Evolutionary conservation across 495 filamentous ascomycete species (phyloP).

Genomic region (Penicillium diatomitis): DNA sequence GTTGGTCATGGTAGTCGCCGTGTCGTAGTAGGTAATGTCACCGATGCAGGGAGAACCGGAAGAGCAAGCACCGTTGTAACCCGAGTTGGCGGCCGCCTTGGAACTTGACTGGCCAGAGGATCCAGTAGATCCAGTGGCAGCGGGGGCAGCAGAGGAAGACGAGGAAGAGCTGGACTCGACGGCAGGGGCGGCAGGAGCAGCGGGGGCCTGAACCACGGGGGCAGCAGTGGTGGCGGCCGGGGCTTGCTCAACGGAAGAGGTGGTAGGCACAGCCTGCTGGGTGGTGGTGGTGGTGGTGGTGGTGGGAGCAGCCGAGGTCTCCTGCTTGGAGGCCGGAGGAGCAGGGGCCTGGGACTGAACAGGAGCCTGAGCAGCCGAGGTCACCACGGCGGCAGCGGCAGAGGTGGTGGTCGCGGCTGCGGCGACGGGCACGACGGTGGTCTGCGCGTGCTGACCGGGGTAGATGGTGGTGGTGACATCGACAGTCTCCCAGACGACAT

Average conservation of each 20-base stretch:
- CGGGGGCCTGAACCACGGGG: slow-evolving; percentile 3
- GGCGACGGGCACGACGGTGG: slow-evolving; percentile 6
- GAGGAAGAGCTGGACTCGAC: background rate
- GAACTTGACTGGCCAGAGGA: slow-evolving; percentile 8
- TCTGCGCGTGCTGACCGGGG: slow-evolving; percentile 11
- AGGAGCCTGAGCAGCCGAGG: background rate
- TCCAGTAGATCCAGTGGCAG: slow-evolving; percentile 8
- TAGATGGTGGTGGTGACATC: slow-evolving; percentile 37
- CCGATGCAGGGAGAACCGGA: slow-evolving; percentile 28
- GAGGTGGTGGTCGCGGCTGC: slow-evolving; percentile 2
- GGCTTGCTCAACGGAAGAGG: slow-evolving; percentile 2
- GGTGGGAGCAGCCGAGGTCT: background rate
- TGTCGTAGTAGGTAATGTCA: slow-evolving; percentile 41
- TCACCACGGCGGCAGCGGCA: slow-evolving; percentile 1
- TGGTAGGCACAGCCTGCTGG: slow-evolving; percentile 1
- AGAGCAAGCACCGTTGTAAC: slow-evolving; percentile 28
- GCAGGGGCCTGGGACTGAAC: no score
- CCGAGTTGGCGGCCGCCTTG: slow-evolving; percentile 11
- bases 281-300: slow-evolving; percentile 1
- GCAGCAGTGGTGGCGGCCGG: slow-evolving; percentile 2
- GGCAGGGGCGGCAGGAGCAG: background rate
- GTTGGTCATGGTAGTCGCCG: slow-evolving; percentile 21
- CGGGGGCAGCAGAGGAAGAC: slow-evolving; percentile 1
- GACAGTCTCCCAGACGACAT: slow-evolving; percentile 33
- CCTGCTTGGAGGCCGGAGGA: background rate